Evolutionary conservation across 1,284 basidiomycete genomes (phyloP).

Genomic region (Fomitopsis schrenkii): DNA sequence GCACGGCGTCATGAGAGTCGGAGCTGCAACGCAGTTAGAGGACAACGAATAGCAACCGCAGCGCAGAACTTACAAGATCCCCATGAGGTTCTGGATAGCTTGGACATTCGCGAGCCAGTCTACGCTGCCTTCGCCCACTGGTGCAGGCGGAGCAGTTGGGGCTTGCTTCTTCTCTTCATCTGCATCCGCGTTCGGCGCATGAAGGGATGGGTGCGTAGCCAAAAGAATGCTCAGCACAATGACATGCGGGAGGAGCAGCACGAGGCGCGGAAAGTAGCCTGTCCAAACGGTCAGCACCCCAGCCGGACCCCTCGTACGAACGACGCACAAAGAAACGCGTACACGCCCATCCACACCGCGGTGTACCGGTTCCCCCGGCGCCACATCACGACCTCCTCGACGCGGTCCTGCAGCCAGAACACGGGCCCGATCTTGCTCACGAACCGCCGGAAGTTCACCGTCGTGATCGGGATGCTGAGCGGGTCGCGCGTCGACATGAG

Average conservation of each 20-base stretch:
- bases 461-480: slow-evolving; percentile 66
- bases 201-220: slow-evolving; percentile 44
- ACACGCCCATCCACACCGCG: slow-evolving; percentile 59
- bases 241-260: slow-evolving; percentile 62
- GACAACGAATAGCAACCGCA: background rate
- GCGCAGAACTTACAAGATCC: slow-evolving; percentile 47
- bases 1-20: slow-evolving; percentile 34
- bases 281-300: background rate
- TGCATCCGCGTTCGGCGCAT: slow-evolving; percentile 3
- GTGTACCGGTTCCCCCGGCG: slow-evolving; percentile 65
- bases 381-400: slow-evolving; percentile 75
- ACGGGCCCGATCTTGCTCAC: slow-evolving; percentile 61
- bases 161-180: slow-evolving; percentile 19
- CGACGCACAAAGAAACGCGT: slow-evolving; percentile 65
- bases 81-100: slow-evolving; percentile 81
- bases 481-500: slow-evolving; percentile 53
- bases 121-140: slow-evolving; percentile 47
- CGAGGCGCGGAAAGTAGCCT: slow-evolving; percentile 67
- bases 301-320: background rate
- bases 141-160: slow-evolving; percentile 34
- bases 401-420: slow-evolving; percentile 75
- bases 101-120: slow-evolving; percentile 79
- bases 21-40: slow-evolving; percentile 30
- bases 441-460: slow-evolving; percentile 71
- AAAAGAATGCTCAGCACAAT: slow-evolving; percentile 54